Evolutionary conservation across 257 asterid species (phyloP).

Genomic region (Nicotiana paniculata): DNA sequence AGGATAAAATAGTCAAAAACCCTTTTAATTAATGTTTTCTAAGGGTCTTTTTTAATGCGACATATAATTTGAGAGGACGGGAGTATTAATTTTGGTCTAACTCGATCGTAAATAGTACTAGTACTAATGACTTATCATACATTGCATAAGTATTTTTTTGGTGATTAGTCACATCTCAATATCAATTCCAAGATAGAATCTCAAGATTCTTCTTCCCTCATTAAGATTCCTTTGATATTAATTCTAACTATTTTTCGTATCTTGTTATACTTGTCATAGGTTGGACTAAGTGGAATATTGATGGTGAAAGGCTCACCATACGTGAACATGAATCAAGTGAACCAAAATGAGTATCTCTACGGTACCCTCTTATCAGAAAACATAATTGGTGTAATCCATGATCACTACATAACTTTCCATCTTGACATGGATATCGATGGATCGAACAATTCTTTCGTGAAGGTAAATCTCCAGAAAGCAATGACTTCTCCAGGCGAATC

Average conservation of each 20-base stretch:
- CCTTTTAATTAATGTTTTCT: no score
- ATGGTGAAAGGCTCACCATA: constrained; percentile 87
- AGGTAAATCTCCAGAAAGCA: constrained; percentile 67
- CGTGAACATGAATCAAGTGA: constrained; percentile 65
- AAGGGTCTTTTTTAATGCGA: no score
- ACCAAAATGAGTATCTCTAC: constrained; percentile 46
- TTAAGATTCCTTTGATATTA: neutral
- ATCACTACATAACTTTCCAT: constrained; percentile 74
- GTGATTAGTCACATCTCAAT: neutral
- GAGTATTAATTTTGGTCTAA: no score
- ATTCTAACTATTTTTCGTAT: neutral
- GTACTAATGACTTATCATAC: no score
- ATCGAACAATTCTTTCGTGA: constrained; percentile 66
- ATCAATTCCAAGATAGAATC: neutral
- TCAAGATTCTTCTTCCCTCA: neutral
- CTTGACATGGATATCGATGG: constrained; percentile 95
- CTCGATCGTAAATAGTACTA: no score
- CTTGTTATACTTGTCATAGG: constrained; percentile 30
- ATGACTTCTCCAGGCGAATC: constrained; percentile 47
- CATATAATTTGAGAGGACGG: no score
- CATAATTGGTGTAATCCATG: constrained; percentile 86
- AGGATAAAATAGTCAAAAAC: no score
- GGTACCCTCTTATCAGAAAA: constrained; percentile 82
- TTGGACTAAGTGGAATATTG: constrained; percentile 76
- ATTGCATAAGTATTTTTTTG: neutral